phyloP scores from a whole-genome alignment of 805 yeast genomes.

The Candida morakotiae region DNA sequence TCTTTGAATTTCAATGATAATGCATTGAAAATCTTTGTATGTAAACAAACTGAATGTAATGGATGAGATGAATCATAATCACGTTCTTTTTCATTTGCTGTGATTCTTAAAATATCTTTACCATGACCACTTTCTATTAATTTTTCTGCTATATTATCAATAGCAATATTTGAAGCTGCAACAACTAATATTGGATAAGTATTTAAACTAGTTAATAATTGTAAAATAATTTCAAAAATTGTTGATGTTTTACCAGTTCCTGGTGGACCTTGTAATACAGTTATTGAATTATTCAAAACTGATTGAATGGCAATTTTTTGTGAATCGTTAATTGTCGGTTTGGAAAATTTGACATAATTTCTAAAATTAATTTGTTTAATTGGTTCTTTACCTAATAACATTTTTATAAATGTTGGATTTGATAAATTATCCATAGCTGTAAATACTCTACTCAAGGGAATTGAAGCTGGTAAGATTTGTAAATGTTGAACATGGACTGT shows the following conservation, averaged over 20 bases:
- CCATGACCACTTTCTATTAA: conserved; percentile 44
- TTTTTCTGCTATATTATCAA: conserved; percentile 73
- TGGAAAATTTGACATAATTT: conserved; percentile 48
- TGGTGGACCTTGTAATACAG: conserved; percentile 57
- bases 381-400: conserved; percentile 53
- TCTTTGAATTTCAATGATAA: conserved; percentile 44
- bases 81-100: conserved; percentile 55
- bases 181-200: conserved; percentile 66
- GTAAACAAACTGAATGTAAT: conserved; percentile 57
- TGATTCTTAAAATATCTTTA: conserved; percentile 52
- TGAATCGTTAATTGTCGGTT: conserved; percentile 51
- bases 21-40: conserved; percentile 51
- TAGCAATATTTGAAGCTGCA: conserved; percentile 74
- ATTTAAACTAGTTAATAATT: conserved; percentile 50
- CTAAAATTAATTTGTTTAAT: conserved; percentile 54
- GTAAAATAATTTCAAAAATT: conserved; percentile 43
- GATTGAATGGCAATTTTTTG: conserved; percentile 56
- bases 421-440: conserved; percentile 61
- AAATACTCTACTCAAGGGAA: conserved; percentile 59
- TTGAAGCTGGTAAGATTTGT: conserved; percentile 55
- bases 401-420: conserved; percentile 48
- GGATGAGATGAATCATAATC: conserved; percentile 59
- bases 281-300: conserved; percentile 46
- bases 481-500: conserved; percentile 33
- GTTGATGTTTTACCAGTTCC: conserved; percentile 54